Evolutionary conservation across 2,329 filamentous ascomycete genomes (phyloP).

Genomic region (Hirsutella thompsonii): DNA sequence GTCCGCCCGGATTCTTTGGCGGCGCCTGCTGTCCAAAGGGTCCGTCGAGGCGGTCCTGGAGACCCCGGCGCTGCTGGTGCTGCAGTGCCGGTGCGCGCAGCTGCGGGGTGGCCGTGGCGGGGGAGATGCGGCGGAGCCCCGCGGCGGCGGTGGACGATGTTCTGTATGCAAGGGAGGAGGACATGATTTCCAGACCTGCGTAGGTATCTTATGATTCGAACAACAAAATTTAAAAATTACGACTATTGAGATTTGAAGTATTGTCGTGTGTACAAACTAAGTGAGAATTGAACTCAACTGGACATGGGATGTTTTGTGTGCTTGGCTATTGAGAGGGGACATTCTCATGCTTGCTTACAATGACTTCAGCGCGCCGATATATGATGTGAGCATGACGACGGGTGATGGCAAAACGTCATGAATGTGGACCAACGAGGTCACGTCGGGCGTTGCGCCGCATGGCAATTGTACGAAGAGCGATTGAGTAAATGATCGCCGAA

Average conservation of each 20-base stretch:
- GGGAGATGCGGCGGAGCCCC: background rate
- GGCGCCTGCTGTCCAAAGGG: slow-evolving; percentile 19
- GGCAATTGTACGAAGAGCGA: no score
- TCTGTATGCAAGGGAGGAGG: background rate
- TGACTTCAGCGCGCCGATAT: background rate
- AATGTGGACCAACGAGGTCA: background rate
- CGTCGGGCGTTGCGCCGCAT: background rate
- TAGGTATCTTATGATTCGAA: background rate
- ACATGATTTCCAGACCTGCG: background rate
- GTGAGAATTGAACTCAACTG: no score
- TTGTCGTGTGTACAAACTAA: no score
- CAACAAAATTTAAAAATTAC: background rate
- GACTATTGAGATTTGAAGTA: background rate
- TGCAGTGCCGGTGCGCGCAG: background rate
- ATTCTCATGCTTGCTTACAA: background rate
- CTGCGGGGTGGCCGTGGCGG: slow-evolving; percentile 3
- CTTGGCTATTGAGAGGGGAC: no score
- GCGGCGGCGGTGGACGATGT: background rate
- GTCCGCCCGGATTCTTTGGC: slow-evolving; percentile 13
- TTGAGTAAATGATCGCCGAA: no score
- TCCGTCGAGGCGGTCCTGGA: slow-evolving; percentile 15
- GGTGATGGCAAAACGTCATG: background rate
- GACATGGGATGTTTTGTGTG: no score
- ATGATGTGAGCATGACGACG: background rate
- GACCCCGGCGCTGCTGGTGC: background rate